Evolutionary conservation across 2,329 filamentous ascomycete genomes (phyloP).

Genomic region (Xylaria sp.): DNA sequence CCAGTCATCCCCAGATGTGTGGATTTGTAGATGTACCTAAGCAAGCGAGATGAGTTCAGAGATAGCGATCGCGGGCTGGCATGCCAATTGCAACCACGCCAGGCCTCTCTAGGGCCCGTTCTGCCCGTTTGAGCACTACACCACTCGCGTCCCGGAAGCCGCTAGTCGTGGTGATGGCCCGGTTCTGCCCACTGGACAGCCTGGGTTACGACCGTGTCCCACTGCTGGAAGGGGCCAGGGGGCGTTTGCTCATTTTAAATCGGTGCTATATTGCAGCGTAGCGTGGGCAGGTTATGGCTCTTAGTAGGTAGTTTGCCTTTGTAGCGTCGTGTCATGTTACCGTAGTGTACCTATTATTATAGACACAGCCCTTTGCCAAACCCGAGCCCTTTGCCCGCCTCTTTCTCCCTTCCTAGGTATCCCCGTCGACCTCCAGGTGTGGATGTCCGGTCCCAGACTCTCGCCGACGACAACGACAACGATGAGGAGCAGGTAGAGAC

Average conservation of each 20-base stretch:
- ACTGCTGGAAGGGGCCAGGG: conserved; percentile 31
- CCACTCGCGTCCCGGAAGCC: conserved; percentile 7
- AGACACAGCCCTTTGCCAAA: conserved; percentile 24
- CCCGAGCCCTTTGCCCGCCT: conserved; percentile 8
- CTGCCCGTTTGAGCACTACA: background rate
- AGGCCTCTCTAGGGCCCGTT: background rate
- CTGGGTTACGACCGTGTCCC: conserved; percentile 19
- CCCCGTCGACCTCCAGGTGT: conserved; percentile 30
- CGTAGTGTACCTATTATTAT: conserved; percentile 38
- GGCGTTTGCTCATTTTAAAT: conserved; percentile 47
- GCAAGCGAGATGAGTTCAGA: conserved; percentile 47
- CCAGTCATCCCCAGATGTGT: background rate
- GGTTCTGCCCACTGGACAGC: background rate
- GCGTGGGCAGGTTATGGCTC: no score
- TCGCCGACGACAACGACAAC: conserved; percentile 37
- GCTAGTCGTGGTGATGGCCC: conserved; percentile 1
- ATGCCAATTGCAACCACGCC: conserved; percentile 21
- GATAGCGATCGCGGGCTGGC: conserved; percentile 20
- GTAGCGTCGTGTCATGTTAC: conserved; percentile 4
- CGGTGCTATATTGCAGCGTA: conserved; percentile 37
- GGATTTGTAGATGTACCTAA: conserved; percentile 1
- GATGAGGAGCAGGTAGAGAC: conserved; percentile 46
- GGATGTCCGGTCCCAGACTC: conserved; percentile 38
- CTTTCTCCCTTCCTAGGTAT: conserved; percentile 22
- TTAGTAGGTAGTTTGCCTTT: no score